These are phyloP conservation scores for Phytomonas francai DNA, from an alignment of 208 protist species.

Conservation along the genomic window DNA sequence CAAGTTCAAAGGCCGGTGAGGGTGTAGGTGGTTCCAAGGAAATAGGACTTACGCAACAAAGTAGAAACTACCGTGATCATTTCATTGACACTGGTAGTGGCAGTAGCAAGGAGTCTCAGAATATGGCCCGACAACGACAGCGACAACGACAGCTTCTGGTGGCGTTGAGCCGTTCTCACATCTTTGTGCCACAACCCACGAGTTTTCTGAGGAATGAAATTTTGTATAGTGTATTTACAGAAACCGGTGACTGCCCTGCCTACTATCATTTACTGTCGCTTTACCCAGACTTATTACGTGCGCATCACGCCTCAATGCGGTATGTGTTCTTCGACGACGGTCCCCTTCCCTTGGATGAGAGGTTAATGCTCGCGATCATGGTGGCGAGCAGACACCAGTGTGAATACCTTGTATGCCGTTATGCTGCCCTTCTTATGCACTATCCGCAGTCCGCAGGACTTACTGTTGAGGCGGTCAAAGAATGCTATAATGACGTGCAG, in stretches of 20 bases:
- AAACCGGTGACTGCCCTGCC: slow-evolving; percentile 48
- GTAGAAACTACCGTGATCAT: not conserved
- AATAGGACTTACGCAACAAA: not conserved
- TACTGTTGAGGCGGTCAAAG: slow-evolving; percentile 14
- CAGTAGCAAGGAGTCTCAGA: not conserved
- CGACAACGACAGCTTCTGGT: slow-evolving; percentile 4
- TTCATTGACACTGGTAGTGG: not conserved
- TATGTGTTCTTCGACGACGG: slow-evolving; percentile 77
- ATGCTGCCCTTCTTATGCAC: slow-evolving; percentile 47
- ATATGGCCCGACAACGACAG: not conserved
- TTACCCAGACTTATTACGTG: slow-evolving; percentile 53
- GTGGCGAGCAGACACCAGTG: slow-evolving; percentile 72
- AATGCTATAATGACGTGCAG: not conserved
- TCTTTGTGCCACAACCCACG: not conserved
- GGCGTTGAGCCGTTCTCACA: not conserved
- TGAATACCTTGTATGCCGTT: slow-evolving; percentile 71
- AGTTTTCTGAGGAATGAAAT: slow-evolving; percentile 18
- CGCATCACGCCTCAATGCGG: slow-evolving; percentile 47
- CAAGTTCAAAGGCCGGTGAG: not conserved
- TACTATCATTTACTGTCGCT: slow-evolving; percentile 61
- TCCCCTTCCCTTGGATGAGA: slow-evolving; percentile 54
- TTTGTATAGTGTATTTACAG: slow-evolving; percentile 53
- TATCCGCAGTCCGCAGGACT: slow-evolving; percentile 15
- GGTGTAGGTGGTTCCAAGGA: not conserved
- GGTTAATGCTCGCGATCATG: slow-evolving; percentile 81